Base-by-base conservation (phyloP, 495 filamentous ascomycete species). In the Chaetomium fimeti region DNA sequence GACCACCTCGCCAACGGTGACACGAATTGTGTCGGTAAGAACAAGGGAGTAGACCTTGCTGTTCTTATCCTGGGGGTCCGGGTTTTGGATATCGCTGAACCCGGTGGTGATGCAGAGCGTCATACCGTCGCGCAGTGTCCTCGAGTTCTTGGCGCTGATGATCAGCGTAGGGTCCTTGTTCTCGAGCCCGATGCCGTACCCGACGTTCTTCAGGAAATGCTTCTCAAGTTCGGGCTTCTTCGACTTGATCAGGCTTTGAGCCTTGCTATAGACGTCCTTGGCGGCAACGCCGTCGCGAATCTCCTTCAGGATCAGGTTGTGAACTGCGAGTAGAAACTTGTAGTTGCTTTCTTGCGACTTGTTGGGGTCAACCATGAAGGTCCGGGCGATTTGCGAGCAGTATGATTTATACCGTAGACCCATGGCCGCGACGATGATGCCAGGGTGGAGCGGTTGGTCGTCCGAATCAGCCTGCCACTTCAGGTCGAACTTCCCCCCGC, bases 401-500 rank as follows among this genome's bases (percentile, higher is more conserved):
- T 99, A 99, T 11, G 91, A 92, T 74, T 93, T 93, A 76, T 99
- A 98, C 64, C 94, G 84, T 25, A 98, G 82, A 55, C 94, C 94
- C 75, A 98, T 89, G 18, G 89, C 89, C 29, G 91, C 89, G 65
- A 98, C 82, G 69, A 99, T 99, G 65, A 96, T 89, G 24, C 94
- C 94, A 1, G 92, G 84, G 70, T 96, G 91, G n/a, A 99, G 85
- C 63, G 91, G 88, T 68, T 88, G 90, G 57, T 89, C 85, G 68
- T 96, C 90, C 5, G 91, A 83, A 57, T 87, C 83, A 2, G 89
- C 82, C 47, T 81, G 86, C 65, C 93, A 83, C 68, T 88, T 91
- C 40, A 99, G 78, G 74, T 98, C 95, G 74, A 96, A 99, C 69
- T 89, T 89, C 28, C 94, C 94, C 68, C 95, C 94, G 71, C 94